Base-by-base conservation (phyloP, 1,284 basidiomycete species). In the Crepidotus sp. region DNA sequence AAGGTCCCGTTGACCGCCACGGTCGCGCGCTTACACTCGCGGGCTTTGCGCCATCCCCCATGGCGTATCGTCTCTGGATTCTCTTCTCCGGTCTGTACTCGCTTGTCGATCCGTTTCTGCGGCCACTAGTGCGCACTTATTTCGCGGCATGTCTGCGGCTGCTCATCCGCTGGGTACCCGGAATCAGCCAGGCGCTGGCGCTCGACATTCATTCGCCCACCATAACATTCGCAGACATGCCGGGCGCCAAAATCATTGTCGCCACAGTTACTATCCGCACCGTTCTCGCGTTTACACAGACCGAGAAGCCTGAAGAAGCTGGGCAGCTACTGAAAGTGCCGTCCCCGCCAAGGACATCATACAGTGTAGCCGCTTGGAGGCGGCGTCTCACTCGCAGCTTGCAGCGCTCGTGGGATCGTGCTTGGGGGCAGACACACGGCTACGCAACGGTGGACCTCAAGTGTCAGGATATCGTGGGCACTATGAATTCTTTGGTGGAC, bases 331-430 rank as follows among this genome's bases (percentile, higher is more conserved):
- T 42, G 45, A 62, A 46, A 54, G 58, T 42, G 34, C 55, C 53
- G 26, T 57, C 52, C 45, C 58, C 2, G 5, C 8, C 50, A 30
- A 59, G 58, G 33, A 55, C 54, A 48, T 60, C 64, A 40, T 63
- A 69, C 48, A 70, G 76, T 51, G 70, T 81, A 59, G 69, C 71
- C 1, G 71, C 74, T 13, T 80, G 76, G 77, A 77, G 73, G 54
- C 71, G 69, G 15, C 70, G 78, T 30, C 59, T 85, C 42, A 68
- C 68, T 34, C 71, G 68, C 40, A 78, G 81, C 51, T 65, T 83
- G 37, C 69, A 65, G 11, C 67, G 80, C 45, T 76, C 81, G 30
- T 73, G 82, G 68, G 76, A 82, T 45, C 69, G 75, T 39, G 82
- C 80, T 21, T 74, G 80, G 67, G 81, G 78, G 17, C 69, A 68